Percentiles rank a stretch among this genome's conserved stretches.
Conservation (phyloP, 164 flowering plant genomes). For the Magnolia kwangsiensis region DNA sequence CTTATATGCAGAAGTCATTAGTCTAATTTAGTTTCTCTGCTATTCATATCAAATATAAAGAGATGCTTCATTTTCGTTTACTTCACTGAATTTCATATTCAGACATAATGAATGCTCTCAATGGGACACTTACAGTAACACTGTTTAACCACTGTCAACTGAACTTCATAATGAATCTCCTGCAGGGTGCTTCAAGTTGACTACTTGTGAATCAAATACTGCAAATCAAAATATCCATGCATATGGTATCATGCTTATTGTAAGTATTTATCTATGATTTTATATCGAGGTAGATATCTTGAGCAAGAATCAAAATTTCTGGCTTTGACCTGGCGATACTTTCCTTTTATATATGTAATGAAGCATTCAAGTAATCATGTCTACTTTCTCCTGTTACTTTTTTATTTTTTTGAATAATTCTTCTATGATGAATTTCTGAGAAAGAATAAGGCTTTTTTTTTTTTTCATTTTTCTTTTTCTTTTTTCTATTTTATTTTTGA, state of each 20-base stretch:
- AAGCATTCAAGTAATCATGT: background rate
- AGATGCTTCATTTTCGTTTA: too few relatives aligned
- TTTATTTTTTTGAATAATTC: background rate
- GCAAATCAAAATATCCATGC: slow-evolving; percentile 76
- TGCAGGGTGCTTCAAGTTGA: slow-evolving; percentile 77
- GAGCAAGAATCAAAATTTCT: background rate
- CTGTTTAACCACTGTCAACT: background rate
- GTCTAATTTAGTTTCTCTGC: too few relatives aligned
- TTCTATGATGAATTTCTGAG: too few relatives aligned
- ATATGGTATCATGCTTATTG: slow-evolving; percentile 75
- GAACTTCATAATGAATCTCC: slow-evolving; percentile 4
- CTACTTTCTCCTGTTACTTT: background rate
- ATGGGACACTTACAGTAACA: too few relatives aligned
- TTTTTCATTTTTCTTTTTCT: background rate
- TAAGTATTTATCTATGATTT: slow-evolving; percentile 35
- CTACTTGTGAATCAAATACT: slow-evolving; percentile 54
- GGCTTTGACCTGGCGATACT: background rate
- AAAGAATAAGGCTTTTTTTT: background rate
- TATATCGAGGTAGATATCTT: background rate
- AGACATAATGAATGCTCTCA: too few relatives aligned
- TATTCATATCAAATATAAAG: too few relatives aligned
- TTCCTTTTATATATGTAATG: background rate
- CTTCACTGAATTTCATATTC: too few relatives aligned
- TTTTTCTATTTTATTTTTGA: background rate
- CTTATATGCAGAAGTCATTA: too few relatives aligned